Conservation (phyloP, 805 yeast species). For the Cyberlindnera bimundalis region DNA sequence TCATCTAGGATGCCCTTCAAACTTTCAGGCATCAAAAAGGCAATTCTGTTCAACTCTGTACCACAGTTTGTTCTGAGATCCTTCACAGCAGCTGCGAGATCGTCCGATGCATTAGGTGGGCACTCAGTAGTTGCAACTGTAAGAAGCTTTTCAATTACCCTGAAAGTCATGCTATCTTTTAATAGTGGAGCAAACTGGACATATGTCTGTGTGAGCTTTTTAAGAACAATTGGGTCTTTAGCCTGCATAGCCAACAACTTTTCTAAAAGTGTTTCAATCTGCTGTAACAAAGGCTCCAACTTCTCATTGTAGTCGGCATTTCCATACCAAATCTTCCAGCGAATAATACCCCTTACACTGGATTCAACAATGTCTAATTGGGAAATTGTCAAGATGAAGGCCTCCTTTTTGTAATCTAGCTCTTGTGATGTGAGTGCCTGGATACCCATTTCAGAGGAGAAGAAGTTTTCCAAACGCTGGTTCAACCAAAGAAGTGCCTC, state of each 20-base stretch:
- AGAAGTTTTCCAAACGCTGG: conserved; percentile 65
- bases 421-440: conserved; percentile 53
- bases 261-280: conserved; percentile 69
- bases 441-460: conserved; percentile 65
- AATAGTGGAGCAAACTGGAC: conserved; percentile 92
- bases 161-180: conserved; percentile 78
- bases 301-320: conserved; percentile 49
- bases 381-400: conserved; percentile 72
- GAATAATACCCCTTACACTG: conserved; percentile 83
- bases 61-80: conserved; percentile 92
- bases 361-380: conserved; percentile 88
- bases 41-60: conserved; percentile 89
- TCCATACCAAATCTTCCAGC: conserved; percentile 93
- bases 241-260: conserved; percentile 70
- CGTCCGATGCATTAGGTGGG: conserved; percentile 65
- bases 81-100: conserved; percentile 72
- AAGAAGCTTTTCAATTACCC: conserved; percentile 78
- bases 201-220: conserved; percentile 85
- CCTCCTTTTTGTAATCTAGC: conserved; percentile 56
- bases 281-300: conserved; percentile 48
- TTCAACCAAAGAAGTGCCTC: conserved; percentile 83
- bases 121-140: conserved; percentile 82
- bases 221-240: conserved; percentile 73
- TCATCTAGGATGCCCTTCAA: conserved; percentile 77
- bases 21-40: conserved; percentile 91